A percentile compares a stretch with the other conserved stretches of the same genome.
phyloP scores from a whole-genome alignment of 257 asterid genomes.

The Ballota nigra region DNA sequence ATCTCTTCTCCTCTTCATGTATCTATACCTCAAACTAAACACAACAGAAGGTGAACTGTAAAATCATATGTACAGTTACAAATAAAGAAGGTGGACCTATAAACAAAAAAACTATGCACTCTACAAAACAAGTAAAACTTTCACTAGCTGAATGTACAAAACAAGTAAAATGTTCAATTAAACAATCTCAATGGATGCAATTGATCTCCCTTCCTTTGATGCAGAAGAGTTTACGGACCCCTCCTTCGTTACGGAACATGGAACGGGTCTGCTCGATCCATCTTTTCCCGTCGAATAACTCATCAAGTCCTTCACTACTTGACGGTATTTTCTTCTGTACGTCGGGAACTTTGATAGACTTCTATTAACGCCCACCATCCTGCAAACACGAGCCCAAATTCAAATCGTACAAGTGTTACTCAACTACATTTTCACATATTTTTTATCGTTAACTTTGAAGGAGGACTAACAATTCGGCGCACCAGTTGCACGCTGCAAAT shows the following conservation, averaged over 20 bases:
- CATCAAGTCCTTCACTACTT: constrained; percentile 66
- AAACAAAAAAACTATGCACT: constrained; percentile 16
- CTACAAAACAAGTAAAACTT: not conserved
- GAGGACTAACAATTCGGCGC: no score
- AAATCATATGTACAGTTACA: not conserved
- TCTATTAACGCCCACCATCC: constrained; percentile 78
- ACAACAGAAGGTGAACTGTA: not conserved
- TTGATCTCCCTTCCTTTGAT: no score
- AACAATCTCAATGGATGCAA: constrained; percentile 53
- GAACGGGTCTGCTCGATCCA: constrained; percentile 25
- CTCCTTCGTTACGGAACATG: constrained; percentile 36
- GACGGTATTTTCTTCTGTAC: constrained; percentile 68
- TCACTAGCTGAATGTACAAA: constrained; percentile 3
- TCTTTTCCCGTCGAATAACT: constrained; percentile 41
- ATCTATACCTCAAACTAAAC: not conserved
- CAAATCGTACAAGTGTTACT: not conserved
- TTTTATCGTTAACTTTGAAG: not conserved
- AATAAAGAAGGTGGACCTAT: not conserved
- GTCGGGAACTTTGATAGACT: constrained; percentile 78
- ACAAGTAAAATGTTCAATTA: constrained; percentile 17
- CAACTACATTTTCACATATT: not conserved
- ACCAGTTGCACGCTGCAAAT: no score
- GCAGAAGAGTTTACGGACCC: constrained; percentile 40
- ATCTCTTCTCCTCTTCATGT: not conserved
- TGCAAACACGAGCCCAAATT: constrained; percentile 28